phyloP scores from a whole-genome alignment of 306 rosid genomes.

The Lathyrus sativus region DNA sequence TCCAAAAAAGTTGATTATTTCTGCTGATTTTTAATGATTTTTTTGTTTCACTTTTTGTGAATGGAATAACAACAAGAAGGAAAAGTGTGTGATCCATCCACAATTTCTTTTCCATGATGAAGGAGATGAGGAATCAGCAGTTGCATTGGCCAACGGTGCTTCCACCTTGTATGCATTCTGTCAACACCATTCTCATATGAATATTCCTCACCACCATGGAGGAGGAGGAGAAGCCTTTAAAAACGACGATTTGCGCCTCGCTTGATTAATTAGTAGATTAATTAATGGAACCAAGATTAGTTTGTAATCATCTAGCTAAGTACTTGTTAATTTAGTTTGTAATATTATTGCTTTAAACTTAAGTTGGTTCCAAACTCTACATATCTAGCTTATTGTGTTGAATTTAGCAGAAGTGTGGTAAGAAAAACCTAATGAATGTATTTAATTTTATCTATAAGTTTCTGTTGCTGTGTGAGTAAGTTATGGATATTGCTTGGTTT shows the following conservation, averaged over 20 bases:
- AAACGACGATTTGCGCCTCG: slow-evolving; percentile 56
- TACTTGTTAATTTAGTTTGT: slow-evolving; percentile 20
- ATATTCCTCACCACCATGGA: slow-evolving; percentile 37
- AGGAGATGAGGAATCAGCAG: slow-evolving; percentile 56
- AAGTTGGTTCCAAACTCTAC: slow-evolving; percentile 21
- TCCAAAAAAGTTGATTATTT: neutral
- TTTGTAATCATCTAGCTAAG: slow-evolving; percentile 8
- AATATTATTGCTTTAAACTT: slow-evolving; percentile 12
- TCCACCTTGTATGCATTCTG: slow-evolving; percentile 57
- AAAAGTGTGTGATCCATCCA: slow-evolving; percentile 63
- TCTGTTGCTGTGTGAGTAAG: slow-evolving; percentile 22
- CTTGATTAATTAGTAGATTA: slow-evolving; percentile 32
- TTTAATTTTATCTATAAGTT: slow-evolving; percentile 27
- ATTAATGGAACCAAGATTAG: neutral
- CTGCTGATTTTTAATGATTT: slow-evolving; percentile 8
- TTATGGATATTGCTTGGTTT: neutral
- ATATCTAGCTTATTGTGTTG: slow-evolving; percentile 21
- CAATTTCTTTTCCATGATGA: slow-evolving; percentile 54
- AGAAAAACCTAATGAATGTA: slow-evolving; percentile 27
- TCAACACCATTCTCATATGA: slow-evolving; percentile 47
- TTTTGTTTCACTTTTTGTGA: neutral
- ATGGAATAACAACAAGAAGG: slow-evolving; percentile 46
- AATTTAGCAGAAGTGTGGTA: slow-evolving; percentile 25
- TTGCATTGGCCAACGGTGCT: slow-evolving; percentile 64
- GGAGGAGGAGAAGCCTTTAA: slow-evolving; percentile 31